phyloP scores from a whole-genome alignment of 129 eudicot genomes.

The Pittosporum tobira region DNA sequence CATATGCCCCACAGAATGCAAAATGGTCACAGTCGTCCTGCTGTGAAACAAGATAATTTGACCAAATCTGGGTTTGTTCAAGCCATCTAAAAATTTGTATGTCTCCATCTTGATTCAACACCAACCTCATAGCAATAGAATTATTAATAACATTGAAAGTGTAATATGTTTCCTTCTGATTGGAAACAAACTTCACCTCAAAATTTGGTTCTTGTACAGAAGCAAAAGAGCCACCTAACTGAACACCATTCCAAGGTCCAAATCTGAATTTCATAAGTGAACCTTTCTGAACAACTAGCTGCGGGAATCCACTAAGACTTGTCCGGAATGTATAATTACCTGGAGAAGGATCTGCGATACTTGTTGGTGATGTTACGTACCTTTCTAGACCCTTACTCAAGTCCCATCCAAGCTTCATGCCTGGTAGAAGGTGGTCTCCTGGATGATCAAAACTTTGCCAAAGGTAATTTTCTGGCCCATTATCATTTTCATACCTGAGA shows the following conservation, averaged over 20 bases:
- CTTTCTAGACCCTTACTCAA: slow-evolving; percentile 12
- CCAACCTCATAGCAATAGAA: slow-evolving; percentile 4
- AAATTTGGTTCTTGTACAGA: neutral
- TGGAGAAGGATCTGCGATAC: too few relatives aligned
- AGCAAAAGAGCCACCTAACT: neutral
- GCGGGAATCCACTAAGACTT: slow-evolving; percentile 21
- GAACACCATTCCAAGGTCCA: slow-evolving; percentile 22
- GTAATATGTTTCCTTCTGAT: slow-evolving; percentile 9
- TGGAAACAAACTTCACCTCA: neutral
- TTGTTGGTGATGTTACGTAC: slow-evolving; percentile 10
- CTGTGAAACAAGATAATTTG: neutral
- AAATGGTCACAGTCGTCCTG: too few relatives aligned
- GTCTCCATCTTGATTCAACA: neutral
- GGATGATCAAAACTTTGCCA: too few relatives aligned
- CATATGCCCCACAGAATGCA: too few relatives aligned
- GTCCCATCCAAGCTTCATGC: slow-evolving; percentile 22
- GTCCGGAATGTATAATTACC: slow-evolving; percentile 1
- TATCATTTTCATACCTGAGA: too few relatives aligned
- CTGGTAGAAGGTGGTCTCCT: slow-evolving; percentile 17
- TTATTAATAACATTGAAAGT: neutral
- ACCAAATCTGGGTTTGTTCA: slow-evolving; percentile 3
- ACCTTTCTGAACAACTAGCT: slow-evolving; percentile 4
- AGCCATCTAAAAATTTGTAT: slow-evolving; percentile 7
- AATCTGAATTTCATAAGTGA: neutral
- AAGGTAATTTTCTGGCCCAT: too few relatives aligned